Evolutionary conservation across 1,284 basidiomycete genomes (phyloP).

Genomic region (Ganoderma sinense): DNA sequence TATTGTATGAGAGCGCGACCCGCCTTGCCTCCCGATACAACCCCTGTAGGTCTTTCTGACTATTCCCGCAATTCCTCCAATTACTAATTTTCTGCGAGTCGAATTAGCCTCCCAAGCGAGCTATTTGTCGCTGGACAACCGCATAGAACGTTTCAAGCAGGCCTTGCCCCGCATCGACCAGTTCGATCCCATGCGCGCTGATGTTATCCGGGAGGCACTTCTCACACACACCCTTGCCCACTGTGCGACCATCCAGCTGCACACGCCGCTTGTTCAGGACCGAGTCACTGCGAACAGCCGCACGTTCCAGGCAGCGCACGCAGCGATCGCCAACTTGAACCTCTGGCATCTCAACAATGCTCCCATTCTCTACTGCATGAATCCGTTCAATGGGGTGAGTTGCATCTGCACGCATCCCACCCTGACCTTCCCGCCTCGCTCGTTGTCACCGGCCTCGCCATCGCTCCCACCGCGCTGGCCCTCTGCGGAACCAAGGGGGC

Average conservation of each 20-base stretch:
- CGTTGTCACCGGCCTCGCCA: not conserved
- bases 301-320: conserved; percentile 28
- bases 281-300: conserved; percentile 29
- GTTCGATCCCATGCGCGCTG: conserved; percentile 23
- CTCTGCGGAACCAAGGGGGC: not conserved
- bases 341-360: conserved; percentile 17
- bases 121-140: conserved; percentile 40
- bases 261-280: conserved; percentile 38
- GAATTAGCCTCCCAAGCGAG: conserved; percentile 34
- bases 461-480: not conserved
- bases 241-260: conserved; percentile 46
- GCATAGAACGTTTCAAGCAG: conserved; percentile 40
- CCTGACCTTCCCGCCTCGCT: not conserved
- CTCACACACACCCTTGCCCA: conserved; percentile 44
- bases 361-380: conserved; percentile 23
- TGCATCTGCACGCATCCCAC: not conserved
- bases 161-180: conserved; percentile 34
- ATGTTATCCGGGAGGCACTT: conserved; percentile 37
- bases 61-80: not conserved
- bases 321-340: conserved; percentile 20
- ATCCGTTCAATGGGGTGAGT: conserved; percentile 29
- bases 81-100: conserved; percentile 23
- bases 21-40: conserved; percentile 36
- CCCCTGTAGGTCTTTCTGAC: conserved; percentile 33
- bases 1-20: conserved; percentile 46